phyloP scores from a whole-genome alignment of 805 yeast species.

The Kodamaea fukazawae region DNA sequence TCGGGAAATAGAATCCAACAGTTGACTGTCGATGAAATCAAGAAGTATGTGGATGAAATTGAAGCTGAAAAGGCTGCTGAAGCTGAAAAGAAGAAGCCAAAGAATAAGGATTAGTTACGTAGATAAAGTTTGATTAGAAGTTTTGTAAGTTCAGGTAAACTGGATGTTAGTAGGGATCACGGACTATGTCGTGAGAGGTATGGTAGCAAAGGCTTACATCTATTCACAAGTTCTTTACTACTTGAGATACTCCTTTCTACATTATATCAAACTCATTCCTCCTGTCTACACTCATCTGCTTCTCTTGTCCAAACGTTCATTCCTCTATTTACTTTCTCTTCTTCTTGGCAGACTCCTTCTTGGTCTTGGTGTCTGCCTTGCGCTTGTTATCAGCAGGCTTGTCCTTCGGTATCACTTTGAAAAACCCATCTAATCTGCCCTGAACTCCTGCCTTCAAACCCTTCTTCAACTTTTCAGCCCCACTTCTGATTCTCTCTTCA shows the following conservation, averaged over 20 bases:
- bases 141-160: too few relatives aligned
- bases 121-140: not conserved
- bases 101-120: conserved; percentile 14
- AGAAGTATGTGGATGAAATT: conserved; percentile 70
- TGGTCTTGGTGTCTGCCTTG: conserved; percentile 27
- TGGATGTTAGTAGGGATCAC: too few relatives aligned
- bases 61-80: conserved; percentile 86
- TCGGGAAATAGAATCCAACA: conserved; percentile 60
- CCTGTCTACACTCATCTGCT: too few relatives aligned
- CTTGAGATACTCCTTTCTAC: too few relatives aligned
- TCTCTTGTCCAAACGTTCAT: too few relatives aligned
- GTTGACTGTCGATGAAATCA: conserved; percentile 69
- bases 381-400: conserved; percentile 29
- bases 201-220: too few relatives aligned
- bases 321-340: conserved; percentile 15
- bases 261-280: too few relatives aligned
- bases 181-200: too few relatives aligned
- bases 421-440: conserved; percentile 90
- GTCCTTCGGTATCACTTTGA: conserved; percentile 56
- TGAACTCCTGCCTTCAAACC: conserved; percentile 84
- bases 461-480: conserved; percentile 81
- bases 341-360: conserved; percentile 29
- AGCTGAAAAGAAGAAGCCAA: conserved; percentile 66
- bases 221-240: too few relatives aligned
- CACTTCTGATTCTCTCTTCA: conserved; percentile 87